Conservation (phyloP, 2,329 filamentous ascomycete species). For the Fusarium chaquense region DNA sequence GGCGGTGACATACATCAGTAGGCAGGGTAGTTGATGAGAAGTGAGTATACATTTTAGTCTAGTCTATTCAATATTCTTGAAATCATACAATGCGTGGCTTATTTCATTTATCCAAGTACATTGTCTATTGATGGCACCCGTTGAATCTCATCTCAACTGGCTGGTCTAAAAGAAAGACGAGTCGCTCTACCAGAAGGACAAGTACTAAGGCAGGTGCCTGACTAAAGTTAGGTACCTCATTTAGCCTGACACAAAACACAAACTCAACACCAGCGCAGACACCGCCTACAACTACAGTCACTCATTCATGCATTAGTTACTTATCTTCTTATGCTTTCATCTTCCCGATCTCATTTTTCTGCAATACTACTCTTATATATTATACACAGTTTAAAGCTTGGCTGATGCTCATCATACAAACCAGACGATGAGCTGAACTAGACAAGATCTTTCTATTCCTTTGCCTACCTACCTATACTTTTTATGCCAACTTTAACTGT, state of each 20-base stretch:
- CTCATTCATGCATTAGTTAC: not conserved
- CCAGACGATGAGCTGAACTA: not conserved
- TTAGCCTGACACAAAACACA: not conserved
- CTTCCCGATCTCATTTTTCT: not conserved
- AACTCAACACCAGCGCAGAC: constrained; percentile 1
- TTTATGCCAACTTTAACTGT: constrained; percentile 4
- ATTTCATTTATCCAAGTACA: not conserved
- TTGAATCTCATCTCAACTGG: not conserved
- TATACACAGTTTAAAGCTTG: not conserved
- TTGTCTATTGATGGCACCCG: not conserved
- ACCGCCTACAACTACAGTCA: not conserved
- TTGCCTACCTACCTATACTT: not conserved
- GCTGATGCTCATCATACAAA: not conserved
- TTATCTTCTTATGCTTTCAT: not conserved
- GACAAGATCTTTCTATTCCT: not conserved
- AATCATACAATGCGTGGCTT: not conserved
- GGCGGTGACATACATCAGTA: not conserved
- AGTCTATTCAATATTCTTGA: not conserved
- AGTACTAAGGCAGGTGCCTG: not conserved
- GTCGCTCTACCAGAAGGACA: not conserved
- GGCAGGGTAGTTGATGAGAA: too few relatives aligned
- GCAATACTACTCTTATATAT: not conserved
- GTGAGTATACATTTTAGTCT: too few relatives aligned
- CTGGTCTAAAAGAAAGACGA: not conserved
- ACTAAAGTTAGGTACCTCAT: not conserved